Conservation (phyloP, 2,329 filamentous ascomycete species). For the Coniella vitis region DNA sequence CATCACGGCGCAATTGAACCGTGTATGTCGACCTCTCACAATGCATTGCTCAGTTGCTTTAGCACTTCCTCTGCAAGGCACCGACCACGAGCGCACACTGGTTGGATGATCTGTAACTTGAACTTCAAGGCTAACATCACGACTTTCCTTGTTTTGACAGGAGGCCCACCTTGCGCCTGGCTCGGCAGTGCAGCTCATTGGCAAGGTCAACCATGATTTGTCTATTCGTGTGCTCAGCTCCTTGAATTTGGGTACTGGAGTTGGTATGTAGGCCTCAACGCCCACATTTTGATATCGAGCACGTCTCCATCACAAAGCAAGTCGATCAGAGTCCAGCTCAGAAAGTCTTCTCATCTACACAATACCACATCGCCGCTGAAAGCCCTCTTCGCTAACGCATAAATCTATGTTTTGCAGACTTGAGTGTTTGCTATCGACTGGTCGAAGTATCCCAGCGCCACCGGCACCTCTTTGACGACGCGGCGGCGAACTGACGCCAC, state of each 20-base stretch:
- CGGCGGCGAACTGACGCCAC: conserved; percentile 18
- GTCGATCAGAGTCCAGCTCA: no score
- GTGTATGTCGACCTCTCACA: conserved; percentile 23
- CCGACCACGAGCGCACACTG: no score
- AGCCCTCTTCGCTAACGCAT: not conserved
- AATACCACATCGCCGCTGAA: not conserved
- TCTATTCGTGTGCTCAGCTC: conserved; percentile 63
- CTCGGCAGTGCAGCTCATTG: conserved; percentile 69
- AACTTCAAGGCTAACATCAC: not conserved
- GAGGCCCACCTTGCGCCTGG: conserved; percentile 63
- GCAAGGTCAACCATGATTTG: conserved; percentile 70
- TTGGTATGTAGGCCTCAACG: conserved; percentile 52
- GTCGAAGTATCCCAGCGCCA: conserved; percentile 81
- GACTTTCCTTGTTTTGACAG: conserved; percentile 34
- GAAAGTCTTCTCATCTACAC: not conserved
- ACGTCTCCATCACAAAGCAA: not conserved
- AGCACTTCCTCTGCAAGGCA: not conserved
- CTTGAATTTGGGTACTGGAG: conserved; percentile 59
- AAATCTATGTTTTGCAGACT: conserved; percentile 48
- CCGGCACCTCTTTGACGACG: conserved; percentile 70
- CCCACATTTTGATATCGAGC: not conserved
- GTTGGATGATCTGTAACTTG: no score
- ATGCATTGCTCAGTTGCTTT: not conserved
- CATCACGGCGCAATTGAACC: conserved; percentile 67
- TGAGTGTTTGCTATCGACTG: conserved; percentile 66